Evolutionary conservation across 768 basidiomycete species (phyloP).

Genomic region (Dioszegia aurantiaca): DNA sequence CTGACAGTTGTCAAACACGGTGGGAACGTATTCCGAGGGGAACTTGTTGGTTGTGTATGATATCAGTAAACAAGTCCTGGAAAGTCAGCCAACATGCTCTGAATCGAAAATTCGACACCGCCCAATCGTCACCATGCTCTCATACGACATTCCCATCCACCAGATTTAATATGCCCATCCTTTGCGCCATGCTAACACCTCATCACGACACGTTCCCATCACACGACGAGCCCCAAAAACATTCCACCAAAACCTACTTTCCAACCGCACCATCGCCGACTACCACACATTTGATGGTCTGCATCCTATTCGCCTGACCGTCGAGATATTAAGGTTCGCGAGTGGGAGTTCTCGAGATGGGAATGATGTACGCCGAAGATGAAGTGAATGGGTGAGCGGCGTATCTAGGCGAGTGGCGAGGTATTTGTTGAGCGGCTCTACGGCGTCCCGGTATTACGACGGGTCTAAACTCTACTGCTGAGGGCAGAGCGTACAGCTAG

Average conservation of each 20-base stretch:
- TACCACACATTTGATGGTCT: slow-evolving; percentile 54
- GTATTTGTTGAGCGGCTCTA: too few species aligned
- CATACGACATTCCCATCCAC: too few species aligned
- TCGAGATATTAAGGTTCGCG: too few species aligned
- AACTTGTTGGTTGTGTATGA: slow-evolving; percentile 53
- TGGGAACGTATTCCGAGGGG: slow-evolving; percentile 88
- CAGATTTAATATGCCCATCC: too few species aligned
- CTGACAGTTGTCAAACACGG: slow-evolving; percentile 60
- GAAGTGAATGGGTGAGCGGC: background rate
- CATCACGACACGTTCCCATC: slow-evolving; percentile 1
- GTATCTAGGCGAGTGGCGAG: slow-evolving; percentile 9
- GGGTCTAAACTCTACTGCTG: too few species aligned
- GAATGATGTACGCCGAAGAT: too few species aligned
- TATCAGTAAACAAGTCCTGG: slow-evolving; percentile 52
- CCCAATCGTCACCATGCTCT: too few species aligned
- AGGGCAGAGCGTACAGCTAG: too few species aligned
- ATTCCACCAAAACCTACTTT: slow-evolving; percentile 47
- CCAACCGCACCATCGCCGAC: slow-evolving; percentile 56
- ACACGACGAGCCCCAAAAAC: background rate
- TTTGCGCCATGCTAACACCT: background rate
- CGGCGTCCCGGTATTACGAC: too few species aligned
- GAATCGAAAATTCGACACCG: background rate
- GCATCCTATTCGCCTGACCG: slow-evolving; percentile 31
- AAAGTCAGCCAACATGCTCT: background rate
- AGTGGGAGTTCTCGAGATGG: too few species aligned